Base-by-base conservation (phyloP, 2,329 filamentous ascomycete species). In the Phyllosticta citribraziliensis region DNA sequence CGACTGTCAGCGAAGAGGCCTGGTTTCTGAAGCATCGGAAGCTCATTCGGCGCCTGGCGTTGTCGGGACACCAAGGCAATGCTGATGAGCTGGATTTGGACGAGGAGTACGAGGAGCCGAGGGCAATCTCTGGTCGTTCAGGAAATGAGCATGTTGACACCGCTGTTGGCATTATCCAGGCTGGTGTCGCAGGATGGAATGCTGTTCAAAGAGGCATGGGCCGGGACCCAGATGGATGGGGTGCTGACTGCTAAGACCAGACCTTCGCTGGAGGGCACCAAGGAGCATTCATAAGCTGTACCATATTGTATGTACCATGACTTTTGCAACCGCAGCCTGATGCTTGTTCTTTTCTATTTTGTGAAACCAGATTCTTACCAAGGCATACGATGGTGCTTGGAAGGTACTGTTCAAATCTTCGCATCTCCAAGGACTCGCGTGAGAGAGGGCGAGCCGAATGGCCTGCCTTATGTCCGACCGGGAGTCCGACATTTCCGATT, bases 11-110 rank as follows among this genome's bases (percentile, higher is more conserved):
- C 30, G 80, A 83, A 65, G 69, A 74, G 51, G 79, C 84, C 64
- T 88, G 84, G 82, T 84, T 84, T 65, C 80, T 82, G 62, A 73
- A 82, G 61, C 89, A 88, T 85, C 79, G 77, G 9, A 75, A 80
- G 5, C 79, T 84, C 2, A 82, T 91, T 57, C 76, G 78, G 63
- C 78, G 79, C 53, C 82, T 86, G 10, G 83, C 86, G 1, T 69
- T 87, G 60, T 80, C 82, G 58, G 79, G 83, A 62, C 79, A 79
- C 47, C 79, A 84, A 67, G 79, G 79, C 2, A 75, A 77, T 22
- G 75, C 88, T 17, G 81, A 81, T 47, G 82, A 84, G 56, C 67
- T 71, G 20, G 64, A 68, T 57, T 65, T 74, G 64, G 62, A 63
- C 17, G 68, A 67, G 2, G 70, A 74, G 1, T 66, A 66, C 64